Conservation (phyloP, 257 asterid genomes). For the Eustoma russellianum region DNA sequence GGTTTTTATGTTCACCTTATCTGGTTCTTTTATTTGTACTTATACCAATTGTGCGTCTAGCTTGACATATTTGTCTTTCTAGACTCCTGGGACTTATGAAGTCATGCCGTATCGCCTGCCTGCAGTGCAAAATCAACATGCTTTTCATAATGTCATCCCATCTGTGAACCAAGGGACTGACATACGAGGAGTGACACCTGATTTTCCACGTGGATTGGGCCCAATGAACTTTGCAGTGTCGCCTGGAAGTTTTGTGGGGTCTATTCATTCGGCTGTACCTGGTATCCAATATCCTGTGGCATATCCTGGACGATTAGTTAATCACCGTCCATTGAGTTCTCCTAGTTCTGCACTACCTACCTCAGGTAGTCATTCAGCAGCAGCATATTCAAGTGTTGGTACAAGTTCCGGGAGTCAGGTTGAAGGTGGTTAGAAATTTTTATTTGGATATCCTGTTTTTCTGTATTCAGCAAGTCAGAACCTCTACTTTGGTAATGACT, state of each 20-base stretch:
- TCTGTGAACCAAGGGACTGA: slow-evolving; percentile 59
- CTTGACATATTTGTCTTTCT: slow-evolving; percentile 35
- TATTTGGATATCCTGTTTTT: slow-evolving; percentile 10
- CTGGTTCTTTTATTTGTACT: not conserved
- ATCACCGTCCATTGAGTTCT: slow-evolving; percentile 39
- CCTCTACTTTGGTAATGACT: too few relatives aligned
- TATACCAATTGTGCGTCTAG: slow-evolving; percentile 1
- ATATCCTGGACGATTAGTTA: slow-evolving; percentile 53
- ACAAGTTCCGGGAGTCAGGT: slow-evolving; percentile 62
- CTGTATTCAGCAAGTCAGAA: not conserved
- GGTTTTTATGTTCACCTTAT: slow-evolving; percentile 4
- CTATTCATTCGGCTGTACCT: slow-evolving; percentile 51
- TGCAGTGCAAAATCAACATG: slow-evolving; percentile 60
- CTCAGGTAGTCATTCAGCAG: slow-evolving; percentile 59
- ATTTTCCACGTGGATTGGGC: slow-evolving; percentile 54
- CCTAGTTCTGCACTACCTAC: slow-evolving; percentile 48
- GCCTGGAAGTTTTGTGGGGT: slow-evolving; percentile 51
- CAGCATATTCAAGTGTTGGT: slow-evolving; percentile 86
- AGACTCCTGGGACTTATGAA: slow-evolving; percentile 84
- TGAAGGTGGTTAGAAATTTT: slow-evolving; percentile 52
- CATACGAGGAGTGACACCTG: slow-evolving; percentile 52
- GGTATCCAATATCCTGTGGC: slow-evolving; percentile 68
- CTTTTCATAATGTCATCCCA: slow-evolving; percentile 50
- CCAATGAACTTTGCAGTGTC: slow-evolving; percentile 61
- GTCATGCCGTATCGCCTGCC: slow-evolving; percentile 82